Conservation (phyloP, 2,329 filamentous ascomycete genomes). For the Escovopsis sp. region DNA sequence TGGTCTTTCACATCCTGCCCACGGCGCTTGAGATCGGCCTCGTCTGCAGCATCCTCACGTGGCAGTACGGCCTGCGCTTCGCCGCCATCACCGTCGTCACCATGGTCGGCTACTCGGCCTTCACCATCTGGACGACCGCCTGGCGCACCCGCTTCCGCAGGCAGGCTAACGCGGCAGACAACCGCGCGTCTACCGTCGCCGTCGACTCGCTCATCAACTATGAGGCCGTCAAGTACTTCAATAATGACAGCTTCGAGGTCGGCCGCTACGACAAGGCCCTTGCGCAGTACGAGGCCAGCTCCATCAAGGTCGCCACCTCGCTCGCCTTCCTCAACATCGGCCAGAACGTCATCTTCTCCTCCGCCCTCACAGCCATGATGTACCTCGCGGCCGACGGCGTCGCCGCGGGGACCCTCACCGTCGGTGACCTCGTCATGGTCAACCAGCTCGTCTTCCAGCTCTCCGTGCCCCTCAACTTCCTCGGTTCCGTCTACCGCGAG, state of each 20-base stretch:
- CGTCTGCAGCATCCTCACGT: conserved; percentile 92
- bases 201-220: conserved; percentile 98
- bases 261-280: conserved; percentile 78
- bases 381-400: conserved; percentile 88
- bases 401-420: conserved; percentile 63
- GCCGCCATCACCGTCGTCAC: conserved; percentile 79
- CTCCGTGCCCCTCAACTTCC: conserved; percentile 89
- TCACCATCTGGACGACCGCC: conserved; percentile 89
- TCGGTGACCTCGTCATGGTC: conserved; percentile 95
- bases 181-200: conserved; percentile 84
- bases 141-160: conserved; percentile 96
- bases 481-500: conserved; percentile 95
- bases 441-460: conserved; percentile 98
- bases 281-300: conserved; percentile 75
- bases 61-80: conserved; percentile 85
- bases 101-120: conserved; percentile 90
- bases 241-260: conserved; percentile 94
- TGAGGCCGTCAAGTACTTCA: conserved; percentile 98
- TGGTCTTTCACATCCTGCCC: conserved; percentile 95
- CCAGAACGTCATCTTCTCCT: conserved; percentile 94
- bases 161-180: conserved; percentile 91
- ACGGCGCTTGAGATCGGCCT: conserved; percentile 87
- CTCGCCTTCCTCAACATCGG: conserved; percentile 85
- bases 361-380: conserved; percentile 93
- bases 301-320: conserved; percentile 93